phyloP scores from a whole-genome alignment of 345 rosid species.

The sweet orange (Citrus sinensis) region DNA sequence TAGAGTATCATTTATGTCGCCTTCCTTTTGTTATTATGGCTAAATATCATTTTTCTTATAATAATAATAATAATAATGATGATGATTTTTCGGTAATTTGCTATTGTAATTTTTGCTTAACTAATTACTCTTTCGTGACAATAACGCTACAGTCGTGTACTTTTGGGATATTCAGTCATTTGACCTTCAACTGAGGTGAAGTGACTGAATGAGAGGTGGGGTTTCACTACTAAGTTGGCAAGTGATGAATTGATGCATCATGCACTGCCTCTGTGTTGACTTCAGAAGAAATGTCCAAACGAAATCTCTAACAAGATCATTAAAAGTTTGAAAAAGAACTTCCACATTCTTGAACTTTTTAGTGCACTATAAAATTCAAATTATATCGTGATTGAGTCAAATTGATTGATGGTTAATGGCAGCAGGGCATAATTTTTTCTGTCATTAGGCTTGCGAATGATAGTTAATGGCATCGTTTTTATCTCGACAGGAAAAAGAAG shows the following conservation, averaged over 20 bases:
- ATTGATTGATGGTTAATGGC: background rate
- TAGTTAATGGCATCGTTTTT: too few relatives aligned
- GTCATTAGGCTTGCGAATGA: background rate
- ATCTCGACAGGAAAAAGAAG: too few relatives aligned
- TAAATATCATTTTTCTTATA: too few relatives aligned
- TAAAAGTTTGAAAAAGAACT: conserved; percentile 3
- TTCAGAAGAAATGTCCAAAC: conserved; percentile 5
- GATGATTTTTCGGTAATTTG: background rate
- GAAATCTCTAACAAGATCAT: conserved; percentile 6
- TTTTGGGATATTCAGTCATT: background rate
- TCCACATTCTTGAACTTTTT: conserved; percentile 10
- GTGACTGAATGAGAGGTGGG: background rate
- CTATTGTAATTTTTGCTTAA: background rate
- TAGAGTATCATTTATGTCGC: too few relatives aligned
- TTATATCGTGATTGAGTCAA: background rate
- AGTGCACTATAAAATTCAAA: background rate
- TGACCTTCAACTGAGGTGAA: background rate
- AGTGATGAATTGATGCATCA: background rate
- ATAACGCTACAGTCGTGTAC: background rate
- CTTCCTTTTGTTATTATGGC: too few relatives aligned
- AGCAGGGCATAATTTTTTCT: background rate
- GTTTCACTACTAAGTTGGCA: background rate
- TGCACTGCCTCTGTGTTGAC: conserved; percentile 1
- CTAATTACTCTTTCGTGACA: background rate
- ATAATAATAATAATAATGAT: background rate